Evolutionary conservation across 1,284 basidiomycete species (phyloP).

Genomic region (Melampsora americana): DNA sequence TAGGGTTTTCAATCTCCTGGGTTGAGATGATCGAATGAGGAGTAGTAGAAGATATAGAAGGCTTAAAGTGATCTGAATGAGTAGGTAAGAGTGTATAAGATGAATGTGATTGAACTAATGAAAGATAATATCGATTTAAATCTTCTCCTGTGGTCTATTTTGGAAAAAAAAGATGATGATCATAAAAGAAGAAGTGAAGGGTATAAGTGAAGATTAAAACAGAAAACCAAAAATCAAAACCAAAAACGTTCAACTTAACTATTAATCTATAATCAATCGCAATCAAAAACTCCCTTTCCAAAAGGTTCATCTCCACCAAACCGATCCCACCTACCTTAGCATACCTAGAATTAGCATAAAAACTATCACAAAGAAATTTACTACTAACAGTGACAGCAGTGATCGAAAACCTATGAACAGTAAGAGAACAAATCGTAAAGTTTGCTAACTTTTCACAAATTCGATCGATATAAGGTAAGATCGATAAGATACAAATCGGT

Average conservation of each 20-base stretch:
- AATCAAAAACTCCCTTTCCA: slow-evolving; percentile 84
- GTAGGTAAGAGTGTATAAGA: neutral
- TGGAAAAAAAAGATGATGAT: neutral
- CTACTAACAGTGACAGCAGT: slow-evolving; percentile 78
- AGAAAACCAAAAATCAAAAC: neutral
- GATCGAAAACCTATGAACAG: slow-evolving; percentile 92
- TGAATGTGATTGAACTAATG: slow-evolving; percentile 28
- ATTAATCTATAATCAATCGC: slow-evolving; percentile 87
- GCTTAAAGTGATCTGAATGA: neutral
- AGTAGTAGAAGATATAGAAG: neutral
- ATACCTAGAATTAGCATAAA: slow-evolving; percentile 86
- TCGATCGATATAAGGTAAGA: slow-evolving; percentile 89
- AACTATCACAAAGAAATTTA: slow-evolving; percentile 87
- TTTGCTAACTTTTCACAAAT: slow-evolving; percentile 77
- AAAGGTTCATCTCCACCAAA: slow-evolving; percentile 78
- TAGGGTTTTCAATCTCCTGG: neutral
- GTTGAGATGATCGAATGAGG: neutral
- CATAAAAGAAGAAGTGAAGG: neutral
- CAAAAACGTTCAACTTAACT: slow-evolving; percentile 54
- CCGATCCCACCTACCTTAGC: slow-evolving; percentile 90
- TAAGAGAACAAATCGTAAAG: slow-evolving; percentile 87
- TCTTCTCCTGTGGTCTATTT: slow-evolving; percentile 23
- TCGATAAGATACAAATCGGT: slow-evolving; percentile 82
- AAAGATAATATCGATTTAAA: slow-evolving; percentile 35
- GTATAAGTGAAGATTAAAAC: neutral